phyloP scores from a whole-genome alignment of 2,329 filamentous ascomycete species.

The Pseudocercospora musae region DNA sequence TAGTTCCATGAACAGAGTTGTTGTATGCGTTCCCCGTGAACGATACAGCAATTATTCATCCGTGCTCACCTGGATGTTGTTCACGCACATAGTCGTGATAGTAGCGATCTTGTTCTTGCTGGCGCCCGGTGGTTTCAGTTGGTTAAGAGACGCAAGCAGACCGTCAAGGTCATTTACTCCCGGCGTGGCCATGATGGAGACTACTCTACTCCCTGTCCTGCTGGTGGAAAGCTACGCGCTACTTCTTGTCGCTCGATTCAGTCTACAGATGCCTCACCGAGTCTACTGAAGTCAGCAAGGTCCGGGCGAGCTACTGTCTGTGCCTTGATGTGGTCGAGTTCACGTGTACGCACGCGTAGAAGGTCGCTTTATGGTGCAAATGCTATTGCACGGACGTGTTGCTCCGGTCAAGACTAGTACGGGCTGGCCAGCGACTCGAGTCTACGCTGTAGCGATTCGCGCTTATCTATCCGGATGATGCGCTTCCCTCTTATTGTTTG shows the following conservation, averaged over 20 bases:
- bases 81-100: slow-evolving; percentile 82
- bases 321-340: slow-evolving; percentile 1
- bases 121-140: slow-evolving; percentile 87
- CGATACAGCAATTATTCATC: neutral
- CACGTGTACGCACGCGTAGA: slow-evolving; percentile 3
- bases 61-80: slow-evolving; percentile 76
- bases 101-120: slow-evolving; percentile 87
- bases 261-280: slow-evolving; percentile 25
- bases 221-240: slow-evolving; percentile 19
- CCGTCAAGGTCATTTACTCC: slow-evolving; percentile 87
- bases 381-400: slow-evolving; percentile 1
- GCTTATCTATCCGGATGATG: neutral
- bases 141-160: slow-evolving; percentile 86
- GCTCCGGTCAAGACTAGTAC: neutral
- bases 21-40: neutral
- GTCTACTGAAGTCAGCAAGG: slow-evolving; percentile 23
- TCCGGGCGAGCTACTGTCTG: slow-evolving; percentile 19
- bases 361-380: neutral
- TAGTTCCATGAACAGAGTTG: neutral
- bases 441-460: neutral
- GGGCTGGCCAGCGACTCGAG: neutral
- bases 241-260: slow-evolving; percentile 16
- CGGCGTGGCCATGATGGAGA: slow-evolving; percentile 48
- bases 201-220: slow-evolving; percentile 19
- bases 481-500: neutral